Conservation (phyloP, 805 yeast genomes). For the Wickerhamomyces chaumierensis region DNA sequence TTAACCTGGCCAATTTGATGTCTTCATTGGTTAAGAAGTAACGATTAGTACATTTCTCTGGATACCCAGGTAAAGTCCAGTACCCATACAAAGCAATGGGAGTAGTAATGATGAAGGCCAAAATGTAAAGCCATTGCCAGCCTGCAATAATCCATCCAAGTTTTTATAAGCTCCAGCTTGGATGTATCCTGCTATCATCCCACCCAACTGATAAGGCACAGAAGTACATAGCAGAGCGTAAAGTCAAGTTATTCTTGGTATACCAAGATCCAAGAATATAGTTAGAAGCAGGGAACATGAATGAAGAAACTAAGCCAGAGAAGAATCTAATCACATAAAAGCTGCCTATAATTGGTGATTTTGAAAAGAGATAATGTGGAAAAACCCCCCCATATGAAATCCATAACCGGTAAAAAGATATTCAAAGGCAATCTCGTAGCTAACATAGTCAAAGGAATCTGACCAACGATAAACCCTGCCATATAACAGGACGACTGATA, state of each 20-base stretch:
- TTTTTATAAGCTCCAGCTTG: conserved; percentile 15
- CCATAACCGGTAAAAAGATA: conserved; percentile 13
- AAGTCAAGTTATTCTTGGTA: conserved; percentile 22
- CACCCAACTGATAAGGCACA: conserved; percentile 33
- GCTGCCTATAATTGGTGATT: conserved; percentile 9
- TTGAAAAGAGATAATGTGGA: conserved; percentile 11
- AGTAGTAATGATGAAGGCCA: conserved; percentile 33
- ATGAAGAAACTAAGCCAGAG: conserved; percentile 24
- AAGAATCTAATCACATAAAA: conserved; percentile 22
- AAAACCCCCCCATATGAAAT: conserved; percentile 8
- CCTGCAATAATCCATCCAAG: conserved; percentile 30
- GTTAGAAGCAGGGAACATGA: conserved; percentile 22
- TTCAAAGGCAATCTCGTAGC: conserved; percentile 12
- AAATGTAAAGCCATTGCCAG: conserved; percentile 39
- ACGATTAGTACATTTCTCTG: conserved; percentile 39
- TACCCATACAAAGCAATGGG: conserved; percentile 37
- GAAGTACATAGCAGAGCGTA: conserved; percentile 21
- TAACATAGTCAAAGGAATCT: conserved; percentile 16
- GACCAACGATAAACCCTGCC: conserved; percentile 16
- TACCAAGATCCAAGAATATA: conserved; percentile 25
- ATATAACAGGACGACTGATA: conserved; percentile 8
- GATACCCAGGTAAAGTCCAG: conserved; percentile 55
- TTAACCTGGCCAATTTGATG: conserved; percentile 35
- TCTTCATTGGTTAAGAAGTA: conserved; percentile 40
- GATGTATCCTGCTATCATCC: conserved; percentile 29